Evolutionary conservation across 257 asterid species (phyloP).

Genomic region (Solanum corneliomulleri): DNA sequence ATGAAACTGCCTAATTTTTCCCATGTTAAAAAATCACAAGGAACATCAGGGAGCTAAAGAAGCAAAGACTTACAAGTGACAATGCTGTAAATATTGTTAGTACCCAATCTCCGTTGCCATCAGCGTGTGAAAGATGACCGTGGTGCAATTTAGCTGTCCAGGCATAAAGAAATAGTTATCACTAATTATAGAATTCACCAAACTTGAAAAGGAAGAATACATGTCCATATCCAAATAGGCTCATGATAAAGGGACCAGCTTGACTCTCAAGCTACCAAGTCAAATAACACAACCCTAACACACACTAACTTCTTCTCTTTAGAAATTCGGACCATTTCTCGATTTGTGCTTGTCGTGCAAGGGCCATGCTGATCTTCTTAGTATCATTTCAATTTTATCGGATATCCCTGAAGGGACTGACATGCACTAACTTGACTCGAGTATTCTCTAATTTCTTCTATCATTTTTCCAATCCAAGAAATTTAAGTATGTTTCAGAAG

Average conservation of each 20-base stretch:
- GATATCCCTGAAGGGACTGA: background rate
- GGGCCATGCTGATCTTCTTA: background rate
- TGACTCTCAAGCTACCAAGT: background rate
- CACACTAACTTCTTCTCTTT: background rate
- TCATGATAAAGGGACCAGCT: background rate
- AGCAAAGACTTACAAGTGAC: slow-evolving; percentile 58
- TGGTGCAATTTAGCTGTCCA: slow-evolving; percentile 77
- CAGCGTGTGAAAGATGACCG: slow-evolving; percentile 89
- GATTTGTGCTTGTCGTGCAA: background rate
- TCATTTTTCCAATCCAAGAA: background rate
- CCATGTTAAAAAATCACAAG: background rate
- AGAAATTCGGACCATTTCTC: background rate
- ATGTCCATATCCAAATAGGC: background rate
- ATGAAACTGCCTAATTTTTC: background rate
- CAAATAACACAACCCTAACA: background rate
- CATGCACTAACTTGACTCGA: background rate
- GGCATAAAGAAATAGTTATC: slow-evolving; percentile 4
- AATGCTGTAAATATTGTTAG: slow-evolving; percentile 83
- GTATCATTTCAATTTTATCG: background rate
- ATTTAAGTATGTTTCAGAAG: background rate
- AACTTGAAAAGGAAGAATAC: background rate
- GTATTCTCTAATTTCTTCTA: background rate
- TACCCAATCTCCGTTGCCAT: slow-evolving; percentile 98
- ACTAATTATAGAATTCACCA: slow-evolving; percentile 2
- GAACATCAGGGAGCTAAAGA: background rate